These are phyloP conservation scores for Graphilbum fragrans DNA, from an alignment of 2,329 filamentous ascomycete genomes.

Conservation along the genomic window DNA sequence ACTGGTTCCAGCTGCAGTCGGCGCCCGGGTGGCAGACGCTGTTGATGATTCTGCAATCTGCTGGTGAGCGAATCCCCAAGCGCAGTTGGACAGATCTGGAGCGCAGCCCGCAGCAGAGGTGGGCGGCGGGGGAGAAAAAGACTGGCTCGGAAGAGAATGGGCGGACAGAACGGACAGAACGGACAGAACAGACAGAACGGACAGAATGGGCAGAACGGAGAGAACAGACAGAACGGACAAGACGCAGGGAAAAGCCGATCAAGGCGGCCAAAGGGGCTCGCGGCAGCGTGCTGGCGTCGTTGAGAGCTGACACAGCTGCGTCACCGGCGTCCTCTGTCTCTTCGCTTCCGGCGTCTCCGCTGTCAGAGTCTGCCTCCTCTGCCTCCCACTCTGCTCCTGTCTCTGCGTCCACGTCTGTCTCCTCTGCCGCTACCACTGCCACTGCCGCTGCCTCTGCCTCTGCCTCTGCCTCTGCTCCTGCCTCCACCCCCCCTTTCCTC, in stretches of 20 bases:
- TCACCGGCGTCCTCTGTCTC: neutral
- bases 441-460: constrained; percentile 4
- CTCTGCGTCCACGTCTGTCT: neutral
- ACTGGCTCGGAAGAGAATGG: no score
- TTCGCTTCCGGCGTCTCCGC: no score
- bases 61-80: constrained; percentile 91
- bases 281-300: neutral
- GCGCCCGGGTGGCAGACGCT: constrained; percentile 90
- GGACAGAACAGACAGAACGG: neutral
- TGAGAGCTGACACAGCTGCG: neutral
- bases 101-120: constrained; percentile 1
- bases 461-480: neutral
- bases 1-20: constrained; percentile 72
- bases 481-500: constrained; percentile 5
- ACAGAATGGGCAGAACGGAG: no score
- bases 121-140: no score
- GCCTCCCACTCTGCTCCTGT: neutral
- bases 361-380: no score
- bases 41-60: constrained; percentile 85
- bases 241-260: no score
- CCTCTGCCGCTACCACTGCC: constrained; percentile 1
- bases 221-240: no score
- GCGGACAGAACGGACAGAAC: no score
- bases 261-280: no score
- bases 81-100: constrained; percentile 31